Evolutionary conservation across 768 basidiomycete species (phyloP), one percentile per base, ranked within the genome.

Genomic region (Pseudohyphozyma bogoriensis): DNA sequence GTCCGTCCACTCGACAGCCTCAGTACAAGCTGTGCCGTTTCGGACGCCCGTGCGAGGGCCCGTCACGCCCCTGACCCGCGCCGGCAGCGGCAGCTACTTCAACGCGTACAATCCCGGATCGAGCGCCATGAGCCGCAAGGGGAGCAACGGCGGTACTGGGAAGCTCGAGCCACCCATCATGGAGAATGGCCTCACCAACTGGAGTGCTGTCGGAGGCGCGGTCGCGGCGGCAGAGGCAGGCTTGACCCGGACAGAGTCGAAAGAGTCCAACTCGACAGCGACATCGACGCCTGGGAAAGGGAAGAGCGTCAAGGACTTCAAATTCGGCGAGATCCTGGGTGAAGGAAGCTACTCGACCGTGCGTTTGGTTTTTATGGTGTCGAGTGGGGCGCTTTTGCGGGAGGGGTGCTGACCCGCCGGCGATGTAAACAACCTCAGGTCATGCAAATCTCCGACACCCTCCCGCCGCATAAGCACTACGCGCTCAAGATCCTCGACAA

Each of bases 401-500:
- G 31, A 13, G 11, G 20, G 44, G 1, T 20, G 47, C 56, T 51
- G 29, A 47, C 36, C 40, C 16, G 26, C 8, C 26, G 4, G 13
- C 44, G 42, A 8, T 16, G 5, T 35, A 1, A n/a, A n/a, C n/a
- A n/a, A n/a, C n/a, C n/a, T n/a, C 59, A 63, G 62, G 60, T 65
- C 22, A 60, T 61, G 29, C 61, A 55, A 36, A 63, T 60, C 12
- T 59, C 51, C 32, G 57, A 60, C 16, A 40, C 58, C n/a, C 57
- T 60, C 49, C 66, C 68, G 24, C 83, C 20, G 79, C 65, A 82
- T 24, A 80, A 84, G 59, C 75, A 80, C 50, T 87, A 85, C 70
- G 86, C 87, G 4, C 79, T 87, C 69, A 88, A 89, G 74, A 81
- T 87, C 20, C 78, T 90, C 54, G 86, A 89, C 74, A 92, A 92